A percentile compares a stretch with the other conserved stretches of the same genome.
phyloP scores from a whole-genome alignment of 305 asterid genomes.

The Lippia alba region DNA sequence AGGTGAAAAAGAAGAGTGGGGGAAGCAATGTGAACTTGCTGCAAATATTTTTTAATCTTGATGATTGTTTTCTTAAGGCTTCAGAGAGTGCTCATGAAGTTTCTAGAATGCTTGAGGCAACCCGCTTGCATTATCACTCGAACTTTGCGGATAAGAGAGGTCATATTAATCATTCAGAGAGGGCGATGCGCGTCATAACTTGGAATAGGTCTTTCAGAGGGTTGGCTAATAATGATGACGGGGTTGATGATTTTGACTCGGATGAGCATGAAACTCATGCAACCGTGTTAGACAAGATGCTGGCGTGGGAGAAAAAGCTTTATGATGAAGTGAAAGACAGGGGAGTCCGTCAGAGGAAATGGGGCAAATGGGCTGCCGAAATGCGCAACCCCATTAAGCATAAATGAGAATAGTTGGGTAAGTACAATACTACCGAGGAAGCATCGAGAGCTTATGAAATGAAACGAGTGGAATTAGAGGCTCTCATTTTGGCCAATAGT shows the following conservation, averaged over 20 bases:
- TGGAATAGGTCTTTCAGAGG: constrained; percentile 97
- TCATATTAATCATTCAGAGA: constrained; percentile 89
- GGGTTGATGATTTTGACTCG: constrained; percentile 78
- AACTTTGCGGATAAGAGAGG: constrained; percentile 96
- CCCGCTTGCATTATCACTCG: constrained; percentile 95
- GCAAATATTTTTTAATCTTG: constrained; percentile 76
- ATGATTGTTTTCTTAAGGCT: constrained; percentile 92
- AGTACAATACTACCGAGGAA: constrained; percentile 56
- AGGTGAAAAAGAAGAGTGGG: constrained; percentile 58
- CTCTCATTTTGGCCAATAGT: constrained; percentile 21
- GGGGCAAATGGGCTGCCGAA: constrained; percentile 78
- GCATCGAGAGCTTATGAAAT: constrained; percentile 62
- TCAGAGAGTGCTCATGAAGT: constrained; percentile 95
- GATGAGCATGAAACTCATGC: constrained; percentile 99
- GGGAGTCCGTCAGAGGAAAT: constrained; percentile 62
- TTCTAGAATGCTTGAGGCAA: constrained; percentile 94
- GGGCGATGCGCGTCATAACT: constrained; percentile 97
- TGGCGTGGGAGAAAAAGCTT: constrained; percentile 99
- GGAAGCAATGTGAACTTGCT: constrained; percentile 49
- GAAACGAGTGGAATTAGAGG: constrained; percentile 52
- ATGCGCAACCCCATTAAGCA: constrained; percentile 56
- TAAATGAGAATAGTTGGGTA: constrained; percentile 60
- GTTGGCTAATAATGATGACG: constrained; percentile 63
- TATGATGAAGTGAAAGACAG: constrained; percentile 97
- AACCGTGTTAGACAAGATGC: constrained; percentile 98